Percentiles rank a stretch among this genome's conserved stretches.
Evolutionary conservation across 139 green algal species (phyloP).

Genomic region (Nannochloris sp.): DNA sequence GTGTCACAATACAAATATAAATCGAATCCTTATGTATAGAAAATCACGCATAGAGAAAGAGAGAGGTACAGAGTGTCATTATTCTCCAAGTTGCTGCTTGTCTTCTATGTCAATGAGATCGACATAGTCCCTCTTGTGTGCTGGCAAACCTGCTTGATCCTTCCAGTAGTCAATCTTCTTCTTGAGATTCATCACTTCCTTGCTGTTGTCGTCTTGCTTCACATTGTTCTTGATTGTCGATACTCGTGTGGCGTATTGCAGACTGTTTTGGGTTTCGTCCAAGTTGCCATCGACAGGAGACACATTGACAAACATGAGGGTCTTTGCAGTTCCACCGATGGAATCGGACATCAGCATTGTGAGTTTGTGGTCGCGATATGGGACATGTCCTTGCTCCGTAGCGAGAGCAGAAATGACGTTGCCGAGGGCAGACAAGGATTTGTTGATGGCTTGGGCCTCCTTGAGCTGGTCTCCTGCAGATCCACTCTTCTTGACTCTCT

Average conservation of each 20-base stretch:
- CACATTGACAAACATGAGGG: slow-evolving; percentile 71
- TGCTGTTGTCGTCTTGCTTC: slow-evolving; percentile 68
- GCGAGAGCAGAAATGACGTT: slow-evolving; percentile 93
- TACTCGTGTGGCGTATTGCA: slow-evolving; percentile 83
- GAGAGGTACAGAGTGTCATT: neutral
- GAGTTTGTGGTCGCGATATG: slow-evolving; percentile 96
- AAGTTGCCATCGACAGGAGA: slow-evolving; percentile 84
- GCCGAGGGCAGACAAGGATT: slow-evolving; percentile 86
- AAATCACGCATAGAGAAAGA: neutral
- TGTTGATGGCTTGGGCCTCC: slow-evolving; percentile 99
- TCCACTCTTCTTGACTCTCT: slow-evolving; percentile 92
- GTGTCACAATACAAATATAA: too few species aligned
- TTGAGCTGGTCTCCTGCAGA: slow-evolving; percentile 86
- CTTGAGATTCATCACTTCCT: slow-evolving; percentile 73
- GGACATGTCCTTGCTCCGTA: slow-evolving; percentile 61
- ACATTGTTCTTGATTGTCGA: slow-evolving; percentile 91
- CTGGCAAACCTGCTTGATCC: slow-evolving; percentile 76
- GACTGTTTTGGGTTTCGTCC: slow-evolving; percentile 80
- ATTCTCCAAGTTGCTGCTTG: slow-evolving; percentile 10
- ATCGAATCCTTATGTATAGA: neutral
- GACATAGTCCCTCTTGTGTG: slow-evolving; percentile 45
- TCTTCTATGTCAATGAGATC: slow-evolving; percentile 29
- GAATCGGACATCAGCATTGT: slow-evolving; percentile 96
- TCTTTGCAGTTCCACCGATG: slow-evolving; percentile 68
- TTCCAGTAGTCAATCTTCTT: slow-evolving; percentile 85